Percentiles rank a stretch among this genome's conserved stretches.
These are phyloP conservation scores for Paulownia fortunei DNA, from an alignment of 257 asterid genomes.

Conservation along the genomic window DNA sequence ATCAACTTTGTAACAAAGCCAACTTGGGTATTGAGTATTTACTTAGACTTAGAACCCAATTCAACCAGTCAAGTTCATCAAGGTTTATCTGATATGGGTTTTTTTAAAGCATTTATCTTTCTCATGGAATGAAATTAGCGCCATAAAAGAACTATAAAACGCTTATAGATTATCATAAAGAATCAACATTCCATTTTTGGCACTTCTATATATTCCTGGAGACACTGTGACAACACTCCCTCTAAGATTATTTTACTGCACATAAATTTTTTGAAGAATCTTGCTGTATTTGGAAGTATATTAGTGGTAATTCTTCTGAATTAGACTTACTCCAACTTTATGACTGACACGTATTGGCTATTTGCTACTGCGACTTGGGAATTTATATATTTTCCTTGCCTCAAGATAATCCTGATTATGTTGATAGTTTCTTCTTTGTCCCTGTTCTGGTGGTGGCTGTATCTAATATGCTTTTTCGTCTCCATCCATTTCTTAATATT, in stretches of 20 bases:
- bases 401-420: neutral
- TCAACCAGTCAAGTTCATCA: too few species aligned
- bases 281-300: neutral
- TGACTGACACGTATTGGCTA: neutral
- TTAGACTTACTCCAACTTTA: neutral
- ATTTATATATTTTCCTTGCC: neutral
- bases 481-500: neutral
- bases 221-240: constrained; percentile 36
- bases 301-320: neutral
- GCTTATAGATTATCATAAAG: neutral
- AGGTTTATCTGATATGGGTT: too few species aligned
- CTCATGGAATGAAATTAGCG: too few species aligned
- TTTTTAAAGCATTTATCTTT: too few species aligned
- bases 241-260: neutral
- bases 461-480: constrained; percentile 1
- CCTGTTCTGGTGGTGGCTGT: neutral
- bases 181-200: neutral
- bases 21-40: too few species aligned
- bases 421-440: constrained; percentile 20
- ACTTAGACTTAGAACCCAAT: too few species aligned
- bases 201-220: neutral
- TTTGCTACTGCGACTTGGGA: neutral
- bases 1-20: too few species aligned
- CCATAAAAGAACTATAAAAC: too few species aligned
- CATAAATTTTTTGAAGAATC: constrained; percentile 3